Evolutionary conservation across 1,139 yeast genomes (phyloP), one percentile per base, ranked within the genome.

Genomic region (Candida sojae): DNA sequence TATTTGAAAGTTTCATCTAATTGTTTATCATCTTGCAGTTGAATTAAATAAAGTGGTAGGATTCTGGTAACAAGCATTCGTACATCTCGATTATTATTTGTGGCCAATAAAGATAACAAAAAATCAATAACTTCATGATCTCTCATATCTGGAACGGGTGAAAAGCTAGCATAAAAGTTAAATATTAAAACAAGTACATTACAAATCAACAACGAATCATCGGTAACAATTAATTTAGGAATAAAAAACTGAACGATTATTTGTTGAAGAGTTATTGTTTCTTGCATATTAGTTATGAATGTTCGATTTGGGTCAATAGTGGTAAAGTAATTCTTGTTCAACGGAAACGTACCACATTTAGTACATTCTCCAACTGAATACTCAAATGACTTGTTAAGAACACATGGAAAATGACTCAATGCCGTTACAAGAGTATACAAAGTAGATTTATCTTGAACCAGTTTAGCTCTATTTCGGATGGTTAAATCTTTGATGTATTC

Each of bases 31-130:
- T 61, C 63, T 5, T 56, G 55, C 6, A 70, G 67, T 5, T 67
- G 58, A 4, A 73, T 59, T 12, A 81, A 56, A 44, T 73, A 69
- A 33, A 79, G 62, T 0, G 86, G 84, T 2, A 81, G 53, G 0
- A 80, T 58, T 49, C 79, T 69, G 0, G 79, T 69, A 1, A 80
- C 69, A 4, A 82, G 57, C 10, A 84, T 53, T 42, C 91, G 61
- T 0, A 83, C 70, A 48, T 81, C 84, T 53, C 91, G 67, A 50
- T 77, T 73, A 8, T 60, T 59, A 45, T 70, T 67, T 12, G 48
- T 54, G 8, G 60, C 47, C 13, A 69, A 50, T 6, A 56, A 50
- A 5, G 55, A 44, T 34, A 70, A 56, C 12, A 69, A 53, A 42
- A 65, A 64, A 12, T 53, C 53, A 37, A 69, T 62, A 2, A 63